Evolutionary conservation across 805 yeast genomes (phyloP).

Genomic region (Candida verbasci): DNA sequence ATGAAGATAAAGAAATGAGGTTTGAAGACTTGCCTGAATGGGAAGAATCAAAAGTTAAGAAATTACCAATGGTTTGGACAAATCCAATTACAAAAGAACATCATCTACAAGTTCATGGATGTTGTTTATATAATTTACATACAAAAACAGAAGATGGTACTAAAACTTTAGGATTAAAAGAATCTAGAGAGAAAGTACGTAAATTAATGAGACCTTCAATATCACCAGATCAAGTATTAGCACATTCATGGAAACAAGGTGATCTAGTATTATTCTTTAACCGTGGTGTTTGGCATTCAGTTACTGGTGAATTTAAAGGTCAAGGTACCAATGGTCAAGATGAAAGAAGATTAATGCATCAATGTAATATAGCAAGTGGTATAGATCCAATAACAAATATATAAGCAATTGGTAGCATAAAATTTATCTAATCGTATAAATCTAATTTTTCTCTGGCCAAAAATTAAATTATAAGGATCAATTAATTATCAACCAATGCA

Average conservation of each 20-base stretch:
- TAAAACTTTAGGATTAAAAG: constrained; percentile 51
- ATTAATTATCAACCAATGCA: constrained; percentile 82
- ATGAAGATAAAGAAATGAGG: constrained; percentile 68
- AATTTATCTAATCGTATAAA: not conserved
- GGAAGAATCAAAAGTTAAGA: constrained; percentile 76
- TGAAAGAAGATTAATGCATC: constrained; percentile 86
- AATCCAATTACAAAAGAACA: constrained; percentile 81
- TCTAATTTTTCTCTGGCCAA: not conserved
- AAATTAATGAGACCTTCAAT: constrained; percentile 83
- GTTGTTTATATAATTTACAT: constrained; percentile 69
- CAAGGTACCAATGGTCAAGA: constrained; percentile 44
- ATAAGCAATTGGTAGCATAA: not conserved
- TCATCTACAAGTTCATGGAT: constrained; percentile 84
- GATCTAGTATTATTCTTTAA: constrained; percentile 84
- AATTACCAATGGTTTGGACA: constrained; percentile 86
- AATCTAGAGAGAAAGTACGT: constrained; percentile 71
- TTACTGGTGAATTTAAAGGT: constrained; percentile 76
- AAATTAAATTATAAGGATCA: not conserved
- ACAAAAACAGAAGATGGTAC: constrained; percentile 50
- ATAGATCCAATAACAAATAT: constrained; percentile 48
- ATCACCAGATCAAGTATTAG: constrained; percentile 65
- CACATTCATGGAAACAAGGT: constrained; percentile 80
- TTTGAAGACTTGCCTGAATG: constrained; percentile 73
- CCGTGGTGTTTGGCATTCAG: constrained; percentile 89
- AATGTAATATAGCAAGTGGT: constrained; percentile 87